phyloP scores from a whole-genome alignment of 2,329 filamentous ascomycete species.

The Fusarium tupiense region DNA sequence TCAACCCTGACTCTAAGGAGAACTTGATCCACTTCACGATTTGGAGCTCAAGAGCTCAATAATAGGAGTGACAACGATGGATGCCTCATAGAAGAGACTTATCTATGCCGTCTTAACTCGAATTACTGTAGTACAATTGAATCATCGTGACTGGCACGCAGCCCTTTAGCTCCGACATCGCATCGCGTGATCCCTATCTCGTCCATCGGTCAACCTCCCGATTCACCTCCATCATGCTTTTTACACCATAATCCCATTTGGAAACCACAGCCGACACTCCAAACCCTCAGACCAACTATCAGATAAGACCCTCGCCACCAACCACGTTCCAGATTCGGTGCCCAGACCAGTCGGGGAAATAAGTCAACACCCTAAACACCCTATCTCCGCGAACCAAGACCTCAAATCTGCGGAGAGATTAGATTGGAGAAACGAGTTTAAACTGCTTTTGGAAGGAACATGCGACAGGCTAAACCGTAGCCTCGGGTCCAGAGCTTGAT shows the following conservation, averaged over 20 bases:
- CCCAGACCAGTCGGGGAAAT: conserved; percentile 17
- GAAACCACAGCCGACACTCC: conserved; percentile 10
- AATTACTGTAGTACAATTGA: background rate
- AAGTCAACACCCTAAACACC: background rate
- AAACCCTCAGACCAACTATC: background rate
- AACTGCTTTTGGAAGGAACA: conserved; percentile 32
- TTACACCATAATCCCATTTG: background rate
- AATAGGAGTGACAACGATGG: background rate
- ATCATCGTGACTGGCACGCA: too few species aligned
- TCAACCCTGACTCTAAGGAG: background rate
- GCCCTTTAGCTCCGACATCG: background rate
- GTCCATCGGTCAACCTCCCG: too few species aligned
- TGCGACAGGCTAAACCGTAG: conserved; percentile 21
- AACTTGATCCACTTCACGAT: background rate
- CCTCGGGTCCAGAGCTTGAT: background rate
- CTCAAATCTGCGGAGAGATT: conserved; percentile 12
- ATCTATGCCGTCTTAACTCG: fast-evolving
- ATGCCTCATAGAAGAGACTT: background rate
- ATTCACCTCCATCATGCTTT: background rate
- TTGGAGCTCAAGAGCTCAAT: background rate
- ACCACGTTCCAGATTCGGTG: background rate
- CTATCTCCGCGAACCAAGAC: conserved; percentile 11
- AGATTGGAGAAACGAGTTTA: conserved; percentile 6
- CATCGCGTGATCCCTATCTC: background rate
- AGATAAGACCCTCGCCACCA: conserved; percentile 7